Evolutionary conservation across 148 eudicot species (phyloP), one percentile per base, ranked within the genome.

Genomic region (Pharnaceum exiguum): DNA sequence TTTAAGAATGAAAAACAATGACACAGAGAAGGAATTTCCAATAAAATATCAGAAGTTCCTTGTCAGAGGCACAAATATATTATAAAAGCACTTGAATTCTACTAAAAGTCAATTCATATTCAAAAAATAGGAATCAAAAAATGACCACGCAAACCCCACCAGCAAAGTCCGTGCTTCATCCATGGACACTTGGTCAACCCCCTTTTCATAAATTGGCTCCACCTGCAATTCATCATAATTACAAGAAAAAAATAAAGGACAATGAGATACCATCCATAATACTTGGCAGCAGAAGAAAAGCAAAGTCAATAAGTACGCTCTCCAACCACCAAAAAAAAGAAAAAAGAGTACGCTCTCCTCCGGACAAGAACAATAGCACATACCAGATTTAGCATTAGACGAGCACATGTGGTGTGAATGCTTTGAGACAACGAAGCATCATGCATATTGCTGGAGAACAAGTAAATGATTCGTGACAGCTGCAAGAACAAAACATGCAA

Each of bases 391-490:
- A 93, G 77, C 98, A 93, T 93, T 57, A 93, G 72, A 19, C 98
- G 95, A 59, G 98, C 98, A 73, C 96, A 93, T 18, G 98, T 93
- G 46, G 98, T 93, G 71, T 88, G 98, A 59, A 93, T 93, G 76
- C 96, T 83, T 59, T 87, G 79, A 26, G 98, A 77, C 69, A 93
- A 72, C 21, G 96, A 82, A 46, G 98, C 98, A 46, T 93, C 98
- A 54, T 93, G 98, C 98, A 93, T 88, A 73, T 88, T 93, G 78
- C 98, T 93, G 1, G 98, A 93, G 67, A 93, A 93, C 71, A 93
- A 77, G 76, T 93, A 93, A 46, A 93, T 93, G 51, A 93, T 93
- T 60, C 94, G 80, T 5, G 98, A 93, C 32, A 93, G 54, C 95
- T 93, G 98, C 83, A 82, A 60, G 31, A 19, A 67, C 32, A 51